Conservation (phyloP, 345 rosid genomes). For the Hibiscus tridactylites region DNA sequence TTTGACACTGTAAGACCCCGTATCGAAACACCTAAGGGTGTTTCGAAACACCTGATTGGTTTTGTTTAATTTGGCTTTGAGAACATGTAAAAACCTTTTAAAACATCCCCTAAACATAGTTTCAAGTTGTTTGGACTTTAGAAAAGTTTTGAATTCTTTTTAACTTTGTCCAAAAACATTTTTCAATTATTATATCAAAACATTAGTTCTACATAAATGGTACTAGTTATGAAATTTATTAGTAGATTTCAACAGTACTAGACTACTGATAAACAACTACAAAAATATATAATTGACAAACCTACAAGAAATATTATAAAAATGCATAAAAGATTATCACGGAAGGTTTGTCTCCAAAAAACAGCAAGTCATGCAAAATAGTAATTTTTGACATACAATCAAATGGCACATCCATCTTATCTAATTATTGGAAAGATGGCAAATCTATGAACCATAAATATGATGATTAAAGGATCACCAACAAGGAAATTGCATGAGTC, state of each 20-base stretch:
- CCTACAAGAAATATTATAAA: slow-evolving; percentile 27
- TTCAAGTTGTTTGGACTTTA: too few species aligned
- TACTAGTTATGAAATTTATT: not conserved
- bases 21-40: too few species aligned
- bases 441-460: not conserved
- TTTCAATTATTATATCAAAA: too few species aligned
- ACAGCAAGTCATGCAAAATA: slow-evolving; percentile 1
- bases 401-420: not conserved
- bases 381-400: not conserved
- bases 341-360: not conserved
- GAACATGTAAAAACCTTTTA: too few species aligned
- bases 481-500: not conserved
- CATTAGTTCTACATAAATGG: too few species aligned
- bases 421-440: not conserved
- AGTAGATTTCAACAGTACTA: not conserved
- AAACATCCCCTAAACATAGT: too few species aligned
- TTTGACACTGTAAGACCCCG: too few species aligned
- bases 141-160: too few species aligned
- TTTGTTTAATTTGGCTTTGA: too few species aligned
- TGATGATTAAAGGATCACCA: not conserved
- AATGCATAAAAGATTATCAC: not conserved
- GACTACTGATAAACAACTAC: not conserved
- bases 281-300: not conserved
- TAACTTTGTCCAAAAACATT: too few species aligned
- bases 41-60: too few species aligned